Evolutionary conservation across 2,329 filamentous ascomycete species (phyloP).

Genomic region (Arthrobotrys entomopaga): DNA sequence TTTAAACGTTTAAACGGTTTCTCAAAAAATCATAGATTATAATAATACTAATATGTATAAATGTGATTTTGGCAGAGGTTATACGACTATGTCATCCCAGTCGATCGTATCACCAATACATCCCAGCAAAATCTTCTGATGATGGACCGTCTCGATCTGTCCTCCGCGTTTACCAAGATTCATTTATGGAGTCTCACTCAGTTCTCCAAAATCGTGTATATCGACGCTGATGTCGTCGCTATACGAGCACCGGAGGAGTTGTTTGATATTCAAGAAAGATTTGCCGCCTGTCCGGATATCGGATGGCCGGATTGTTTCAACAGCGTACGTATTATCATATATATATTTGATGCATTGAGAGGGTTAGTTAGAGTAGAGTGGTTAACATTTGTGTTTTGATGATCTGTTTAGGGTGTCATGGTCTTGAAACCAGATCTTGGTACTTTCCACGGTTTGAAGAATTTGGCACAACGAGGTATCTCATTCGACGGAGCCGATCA

Average conservation of each 20-base stretch:
- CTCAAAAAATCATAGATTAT: not conserved
- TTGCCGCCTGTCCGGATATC: constrained; percentile 86
- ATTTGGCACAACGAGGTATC: constrained; percentile 84
- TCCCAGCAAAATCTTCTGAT: constrained; percentile 84
- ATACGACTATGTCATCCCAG: constrained; percentile 88
- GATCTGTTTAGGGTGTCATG: constrained; percentile 77
- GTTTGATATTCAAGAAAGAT: constrained; percentile 72
- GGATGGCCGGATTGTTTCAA: constrained; percentile 99
- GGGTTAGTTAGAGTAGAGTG: not conserved
- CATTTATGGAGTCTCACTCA: constrained; percentile 90
- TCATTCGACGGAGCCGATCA: constrained; percentile 98
- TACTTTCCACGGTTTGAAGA: constrained; percentile 85
- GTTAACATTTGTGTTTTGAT: not conserved
- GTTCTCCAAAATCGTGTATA: constrained; percentile 90
- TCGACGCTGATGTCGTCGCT: constrained; percentile 93
- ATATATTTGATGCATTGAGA: no score
- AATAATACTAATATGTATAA: not conserved
- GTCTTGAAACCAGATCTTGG: constrained; percentile 84
- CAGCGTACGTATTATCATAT: constrained; percentile 64
- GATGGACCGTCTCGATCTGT: constrained; percentile 89
- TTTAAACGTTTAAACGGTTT: constrained; percentile 11
- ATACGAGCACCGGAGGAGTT: constrained; percentile 92
- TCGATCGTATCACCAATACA: constrained; percentile 80
- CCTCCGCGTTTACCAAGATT: constrained; percentile 96
- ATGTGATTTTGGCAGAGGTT: constrained; percentile 71